Evolutionary conservation across 2,329 filamentous ascomycete species (phyloP).

Genomic region (Huntiella abstrusa): DNA sequence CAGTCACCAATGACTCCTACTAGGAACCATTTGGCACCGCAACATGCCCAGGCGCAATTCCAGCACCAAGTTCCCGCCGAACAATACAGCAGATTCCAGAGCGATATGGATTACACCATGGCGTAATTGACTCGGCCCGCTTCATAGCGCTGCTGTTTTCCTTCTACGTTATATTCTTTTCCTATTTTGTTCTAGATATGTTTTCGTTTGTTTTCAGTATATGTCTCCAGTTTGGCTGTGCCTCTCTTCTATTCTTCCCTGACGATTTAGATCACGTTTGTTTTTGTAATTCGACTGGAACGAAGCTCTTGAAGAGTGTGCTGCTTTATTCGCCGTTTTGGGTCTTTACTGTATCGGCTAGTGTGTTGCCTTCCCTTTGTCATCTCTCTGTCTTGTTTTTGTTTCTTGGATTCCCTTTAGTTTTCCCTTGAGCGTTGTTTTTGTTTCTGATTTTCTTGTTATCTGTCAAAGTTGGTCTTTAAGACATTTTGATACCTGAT

Average conservation of each 20-base stretch:
- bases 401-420: not conserved
- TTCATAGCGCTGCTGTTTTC: not conserved
- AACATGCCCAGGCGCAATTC: slow-evolving; percentile 16
- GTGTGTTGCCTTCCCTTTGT: not conserved
- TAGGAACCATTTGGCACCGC: slow-evolving; percentile 23
- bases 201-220: not conserved
- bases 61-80: slow-evolving; percentile 10
- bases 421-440: not conserved
- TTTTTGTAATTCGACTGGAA: no score
- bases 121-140: not conserved
- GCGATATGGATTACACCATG: slow-evolving; percentile 10
- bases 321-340: not conserved
- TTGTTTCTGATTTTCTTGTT: not conserved
- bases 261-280: not conserved
- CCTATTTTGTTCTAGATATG: not conserved
- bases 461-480: not conserved
- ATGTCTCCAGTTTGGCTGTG: not conserved
- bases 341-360: not conserved
- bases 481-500: not conserved
- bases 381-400: not conserved
- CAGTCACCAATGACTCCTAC: slow-evolving; percentile 46
- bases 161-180: not conserved
- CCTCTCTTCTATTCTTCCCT: not conserved
- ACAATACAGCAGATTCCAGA: slow-evolving; percentile 7
- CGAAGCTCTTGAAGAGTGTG: no score